Evolutionary conservation across 352 stramenopile genomes (phyloP), one percentile per base, ranked within the genome.

Genomic region (Globisporangium polare): DNA sequence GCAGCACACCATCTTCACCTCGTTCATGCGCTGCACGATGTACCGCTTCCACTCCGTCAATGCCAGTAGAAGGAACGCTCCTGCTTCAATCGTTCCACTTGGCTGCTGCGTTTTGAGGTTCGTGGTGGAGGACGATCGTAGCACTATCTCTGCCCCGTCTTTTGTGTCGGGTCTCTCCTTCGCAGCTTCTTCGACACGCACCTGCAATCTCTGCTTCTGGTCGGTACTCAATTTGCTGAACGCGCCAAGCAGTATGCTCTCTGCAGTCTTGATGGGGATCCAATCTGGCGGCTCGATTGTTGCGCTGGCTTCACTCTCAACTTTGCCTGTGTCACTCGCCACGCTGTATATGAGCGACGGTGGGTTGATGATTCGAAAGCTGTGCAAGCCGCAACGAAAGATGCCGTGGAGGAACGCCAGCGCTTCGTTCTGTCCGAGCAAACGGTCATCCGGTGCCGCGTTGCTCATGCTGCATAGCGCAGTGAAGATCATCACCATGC

Each of bases 11-110:
- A 89, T 72, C 5, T 77, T 76, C 2, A 94, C 60, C 33, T 90
- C 81, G 59, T 88, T 83, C 52, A 94, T 77, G 12, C 80, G 76
- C n/a, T 79, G 60, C 20, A 88, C 67, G 15, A 92, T 68, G 57
- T 92, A 92, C 2, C 69, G 72, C 37, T 86, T 76, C 83, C 85
- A 94, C 59, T 94, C 85, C 17, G 74, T 43, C 10, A 92, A 43
- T 8, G 75, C 72, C 0, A 91, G 39, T 3, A 92, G 66, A 0
- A 94, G 71, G 31, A 94, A 91, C 10, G 62, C 45, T 3, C 73
- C 72, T 1, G 75, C 79, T 8, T 81, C 65, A 15, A 90, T 73
- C 17, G 26, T 65, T n/a, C 58, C 65, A 50, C 37, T 27, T 10
- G 52, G 22, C 63, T 63, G 42, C 58, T 61, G 18, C 12, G 51